A percentile compares a stretch with the other conserved stretches of the same genome.
phyloP scores from a whole-genome alignment of 352 stramenopile genomes.

The Phytopythium delawarense region DNA sequence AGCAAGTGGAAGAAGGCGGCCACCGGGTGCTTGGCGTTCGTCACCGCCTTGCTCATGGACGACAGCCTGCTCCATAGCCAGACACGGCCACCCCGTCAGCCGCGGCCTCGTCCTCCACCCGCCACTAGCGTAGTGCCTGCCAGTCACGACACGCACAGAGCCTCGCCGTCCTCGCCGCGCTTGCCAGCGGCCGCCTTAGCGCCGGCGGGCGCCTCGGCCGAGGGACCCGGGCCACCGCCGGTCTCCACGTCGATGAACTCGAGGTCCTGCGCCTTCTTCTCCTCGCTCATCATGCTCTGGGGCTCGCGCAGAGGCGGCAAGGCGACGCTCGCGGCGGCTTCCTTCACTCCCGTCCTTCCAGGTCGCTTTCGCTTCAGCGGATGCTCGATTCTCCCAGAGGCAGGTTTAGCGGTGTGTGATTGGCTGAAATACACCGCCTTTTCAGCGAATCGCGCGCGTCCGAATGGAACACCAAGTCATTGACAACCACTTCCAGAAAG shows the following conservation, averaged over 20 bases:
- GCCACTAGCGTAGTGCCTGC: neutral
- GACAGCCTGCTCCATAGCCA: constrained; percentile 32
- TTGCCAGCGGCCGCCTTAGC: constrained; percentile 22
- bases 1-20: constrained; percentile 95
- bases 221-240: constrained; percentile 5
- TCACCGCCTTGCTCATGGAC: constrained; percentile 66
- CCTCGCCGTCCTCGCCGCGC: constrained; percentile 35
- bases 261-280: constrained; percentile 64
- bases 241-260: constrained; percentile 78
- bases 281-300: constrained; percentile 46
- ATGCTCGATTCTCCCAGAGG: too few species aligned
- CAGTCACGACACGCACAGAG: constrained; percentile 36
- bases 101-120: neutral
- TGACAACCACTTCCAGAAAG: too few species aligned
- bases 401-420: too few species aligned
- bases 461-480: too few species aligned
- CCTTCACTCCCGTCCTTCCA: neutral
- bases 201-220: constrained; percentile 6
- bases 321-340: neutral
- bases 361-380: too few species aligned
- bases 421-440: too few species aligned
- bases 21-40: constrained; percentile 89
- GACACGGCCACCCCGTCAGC: neutral
- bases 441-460: too few species aligned
- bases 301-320: neutral